These are phyloP conservation scores for Euphorbia celastroides DNA, from an alignment of 441 rosid species.

Conservation along the genomic window DNA sequence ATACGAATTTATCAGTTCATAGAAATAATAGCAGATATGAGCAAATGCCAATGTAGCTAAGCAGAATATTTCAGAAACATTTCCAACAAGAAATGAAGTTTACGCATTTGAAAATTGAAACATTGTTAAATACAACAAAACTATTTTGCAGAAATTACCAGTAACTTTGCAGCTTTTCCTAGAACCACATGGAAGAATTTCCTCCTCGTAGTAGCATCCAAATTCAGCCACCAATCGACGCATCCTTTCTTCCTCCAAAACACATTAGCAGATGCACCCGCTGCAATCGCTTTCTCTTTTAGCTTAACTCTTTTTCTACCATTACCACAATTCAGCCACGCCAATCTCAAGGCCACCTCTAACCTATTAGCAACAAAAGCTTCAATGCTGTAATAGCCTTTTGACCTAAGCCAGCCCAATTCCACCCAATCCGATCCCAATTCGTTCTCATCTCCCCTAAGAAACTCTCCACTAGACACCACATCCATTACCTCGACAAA, in stretches of 20 bases:
- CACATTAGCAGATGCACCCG: slow-evolving; percentile 58
- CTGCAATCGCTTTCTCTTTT: slow-evolving; percentile 63
- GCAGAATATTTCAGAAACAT: neutral
- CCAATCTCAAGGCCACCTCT: slow-evolving; percentile 84
- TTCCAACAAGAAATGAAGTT: neutral
- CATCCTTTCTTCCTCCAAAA: slow-evolving; percentile 95
- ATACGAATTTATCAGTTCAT: neutral
- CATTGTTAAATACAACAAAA: neutral
- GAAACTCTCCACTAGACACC: slow-evolving; percentile 60
- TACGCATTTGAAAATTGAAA: neutral
- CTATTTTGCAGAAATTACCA: slow-evolving; percentile 44
- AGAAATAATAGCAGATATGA: slow-evolving; percentile 1
- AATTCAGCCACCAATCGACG: slow-evolving; percentile 79
- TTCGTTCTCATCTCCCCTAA: slow-evolving; percentile 74
- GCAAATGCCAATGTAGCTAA: neutral
- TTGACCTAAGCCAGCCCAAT: slow-evolving; percentile 77
- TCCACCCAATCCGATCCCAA: slow-evolving; percentile 84
- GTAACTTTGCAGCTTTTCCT: slow-evolving; percentile 66
- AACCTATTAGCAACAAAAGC: slow-evolving; percentile 81
- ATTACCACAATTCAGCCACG: slow-evolving; percentile 67
- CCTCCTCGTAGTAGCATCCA: slow-evolving; percentile 47
- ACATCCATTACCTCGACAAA: slow-evolving; percentile 73
- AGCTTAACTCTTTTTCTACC: slow-evolving; percentile 71
- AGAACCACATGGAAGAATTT: slow-evolving; percentile 40
- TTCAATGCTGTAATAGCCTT: slow-evolving; percentile 84